Evolutionary conservation across 371 early-diverging fungal species (phyloP), one percentile per base, ranked within the genome.

Genomic region (Mucor mucedo): DNA sequence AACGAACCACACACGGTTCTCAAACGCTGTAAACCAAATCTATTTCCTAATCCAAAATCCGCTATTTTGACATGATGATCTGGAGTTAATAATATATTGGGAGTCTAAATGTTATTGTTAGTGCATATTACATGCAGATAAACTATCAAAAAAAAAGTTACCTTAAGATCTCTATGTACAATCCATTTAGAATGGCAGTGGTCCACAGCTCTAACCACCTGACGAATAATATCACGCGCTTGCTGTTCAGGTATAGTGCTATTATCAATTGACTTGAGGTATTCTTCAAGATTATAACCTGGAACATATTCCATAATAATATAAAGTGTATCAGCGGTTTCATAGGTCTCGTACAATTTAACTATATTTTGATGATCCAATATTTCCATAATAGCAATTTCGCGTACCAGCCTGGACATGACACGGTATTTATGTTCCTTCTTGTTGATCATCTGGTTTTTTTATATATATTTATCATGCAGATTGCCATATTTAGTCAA

Each of bases 321-420:
- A 65, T 90, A 92, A 13, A 95, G 80, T 5, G 93, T 88, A 65
- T 89, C 83, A 56, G 88, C 87, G 21, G 96, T 96, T 69, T 93
- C 94, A 60, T 92, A 91, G 9, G 96, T 95, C 73, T 96, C 98
- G 70, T 92, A 87, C 5, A 97, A 80, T 61, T 89, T 88, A 33
- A 97, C 93, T 62, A 97, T 91, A 70, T 95, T 89, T 40, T 89
- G 85, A 68, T 95, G 95, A 60, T 91, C 82, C 10, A 96, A 79
- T 55, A 91, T 73, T 71, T 94, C 94, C 90, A 97, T 91, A 57
- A 97, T 87, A 33, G 87, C 76, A 39, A 94, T 88, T 78, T 97
- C 98, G 38, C 98, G 89, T 41, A 91, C 90, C 16, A 95, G 75
- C 49, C 92, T 88, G 28, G 83, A 78, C 63, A 93, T 77, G 69